Evolutionary conservation across 2,329 filamentous ascomycete species (phyloP).

Genomic region (Tothia fuscella): DNA sequence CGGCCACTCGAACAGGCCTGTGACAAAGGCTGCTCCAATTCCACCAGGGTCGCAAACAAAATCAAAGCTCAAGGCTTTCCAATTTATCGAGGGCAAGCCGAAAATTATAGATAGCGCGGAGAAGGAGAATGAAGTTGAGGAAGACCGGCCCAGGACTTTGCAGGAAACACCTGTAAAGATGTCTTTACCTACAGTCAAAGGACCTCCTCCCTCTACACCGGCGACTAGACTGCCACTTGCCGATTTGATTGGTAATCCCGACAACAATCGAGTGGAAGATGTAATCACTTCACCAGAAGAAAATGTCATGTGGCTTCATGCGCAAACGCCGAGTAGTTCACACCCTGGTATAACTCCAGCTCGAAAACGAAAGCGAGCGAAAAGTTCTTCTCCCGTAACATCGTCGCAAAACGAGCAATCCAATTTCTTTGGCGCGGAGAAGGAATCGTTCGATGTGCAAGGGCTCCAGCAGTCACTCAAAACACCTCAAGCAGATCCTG

Average conservation of each 20-base stretch:
- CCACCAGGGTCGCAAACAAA: conserved; percentile 41
- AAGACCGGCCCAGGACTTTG: neutral
- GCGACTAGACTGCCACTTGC: conserved; percentile 46
- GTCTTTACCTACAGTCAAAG: conserved; percentile 9
- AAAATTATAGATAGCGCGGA: conserved; percentile 21
- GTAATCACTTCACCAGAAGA: conserved; percentile 28
- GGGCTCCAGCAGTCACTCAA: conserved; percentile 19
- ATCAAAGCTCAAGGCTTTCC: conserved; percentile 43
- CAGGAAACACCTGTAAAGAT: conserved; percentile 13
- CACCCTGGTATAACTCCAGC: conserved; percentile 2
- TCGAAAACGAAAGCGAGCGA: conserved; percentile 32
- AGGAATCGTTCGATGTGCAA: conserved; percentile 17
- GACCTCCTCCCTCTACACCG: conserved; percentile 43
- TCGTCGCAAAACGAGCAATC: conserved; percentile 27
- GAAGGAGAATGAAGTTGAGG: conserved; percentile 30
- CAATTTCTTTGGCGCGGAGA: conserved; percentile 9
- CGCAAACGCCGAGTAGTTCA: conserved; percentile 16
- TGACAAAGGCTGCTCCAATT: conserved; percentile 31
- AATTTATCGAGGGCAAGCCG: conserved; percentile 33
- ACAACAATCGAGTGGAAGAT: no score
- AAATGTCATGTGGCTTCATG: conserved; percentile 48
- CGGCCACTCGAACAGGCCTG: conserved; percentile 21
- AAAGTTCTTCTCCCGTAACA: conserved; percentile 34
- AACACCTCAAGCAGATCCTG: conserved; percentile 36
- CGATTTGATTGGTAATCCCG: conserved; percentile 46